Evolutionary conservation across 2,329 filamentous ascomycete species (phyloP).

Genomic region (Colletotrichum karsti): DNA sequence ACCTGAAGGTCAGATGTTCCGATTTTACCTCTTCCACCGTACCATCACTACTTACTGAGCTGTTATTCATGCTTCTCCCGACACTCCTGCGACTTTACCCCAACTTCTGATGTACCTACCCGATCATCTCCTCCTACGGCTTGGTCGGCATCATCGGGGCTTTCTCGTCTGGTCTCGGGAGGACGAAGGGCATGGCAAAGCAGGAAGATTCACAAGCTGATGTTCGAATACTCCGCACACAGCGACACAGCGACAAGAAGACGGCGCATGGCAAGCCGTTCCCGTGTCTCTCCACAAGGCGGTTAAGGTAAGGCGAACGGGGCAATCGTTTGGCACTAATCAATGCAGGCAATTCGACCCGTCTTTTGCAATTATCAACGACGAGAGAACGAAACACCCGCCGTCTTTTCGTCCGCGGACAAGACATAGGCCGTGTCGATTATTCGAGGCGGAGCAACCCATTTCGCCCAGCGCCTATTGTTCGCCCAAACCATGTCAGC

Average conservation of each 20-base stretch:
- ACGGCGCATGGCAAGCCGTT: not conserved
- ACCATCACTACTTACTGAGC: not conserved
- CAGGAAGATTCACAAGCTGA: no score
- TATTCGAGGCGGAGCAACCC: conserved; percentile 2
- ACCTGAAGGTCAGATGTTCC: not conserved
- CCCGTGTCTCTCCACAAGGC: not conserved
- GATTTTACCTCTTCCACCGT: not conserved
- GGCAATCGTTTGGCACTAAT: not conserved
- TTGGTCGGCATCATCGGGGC: conserved; percentile 22
- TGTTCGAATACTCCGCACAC: no score
- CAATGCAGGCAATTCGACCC: not conserved
- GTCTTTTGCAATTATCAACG: not conserved
- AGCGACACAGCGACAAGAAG: no score
- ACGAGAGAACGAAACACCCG: not conserved
- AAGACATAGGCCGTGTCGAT: conserved; percentile 6
- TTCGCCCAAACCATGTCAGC: not conserved
- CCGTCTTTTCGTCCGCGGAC: conserved; percentile 12
- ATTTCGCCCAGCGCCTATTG: not conserved
- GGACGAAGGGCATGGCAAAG: not conserved
- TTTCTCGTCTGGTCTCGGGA: conserved; percentile 22
- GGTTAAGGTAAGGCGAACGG: not conserved
- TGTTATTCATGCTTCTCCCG: not conserved
- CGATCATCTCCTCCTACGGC: not conserved
- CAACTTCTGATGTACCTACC: not conserved
- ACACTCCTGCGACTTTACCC: conserved; percentile 1